Evolutionary conservation across 495 filamentous ascomycete species (phyloP).

Genomic region (Thermothielavioides terrestris): DNA sequence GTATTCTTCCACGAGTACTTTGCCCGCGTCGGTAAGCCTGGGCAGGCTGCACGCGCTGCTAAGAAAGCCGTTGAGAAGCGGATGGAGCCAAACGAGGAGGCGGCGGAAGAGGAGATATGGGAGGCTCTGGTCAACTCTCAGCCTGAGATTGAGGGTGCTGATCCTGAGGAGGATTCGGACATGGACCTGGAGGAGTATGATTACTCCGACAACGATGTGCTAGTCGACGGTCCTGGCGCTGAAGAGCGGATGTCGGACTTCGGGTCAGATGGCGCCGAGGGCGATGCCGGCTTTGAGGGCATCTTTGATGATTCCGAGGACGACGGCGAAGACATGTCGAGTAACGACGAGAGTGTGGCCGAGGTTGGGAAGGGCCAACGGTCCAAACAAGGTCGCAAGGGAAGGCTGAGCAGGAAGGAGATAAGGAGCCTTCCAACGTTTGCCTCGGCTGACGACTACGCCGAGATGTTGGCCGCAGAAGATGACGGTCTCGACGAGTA

Average conservation of each 20-base stretch:
- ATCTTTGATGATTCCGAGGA: slow-evolving; percentile 36
- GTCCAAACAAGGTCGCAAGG: slow-evolving; percentile 31
- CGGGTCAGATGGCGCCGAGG: slow-evolving; percentile 34
- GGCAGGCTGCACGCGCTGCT: slow-evolving; percentile 43
- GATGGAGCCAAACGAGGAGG: slow-evolving; percentile 41
- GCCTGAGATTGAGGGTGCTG: slow-evolving; percentile 51
- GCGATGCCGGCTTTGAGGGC: slow-evolving; percentile 31
- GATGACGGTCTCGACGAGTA: slow-evolving; percentile 32
- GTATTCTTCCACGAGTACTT: slow-evolving; percentile 99
- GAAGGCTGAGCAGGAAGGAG: slow-evolving; percentile 65
- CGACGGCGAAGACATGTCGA: slow-evolving; percentile 36
- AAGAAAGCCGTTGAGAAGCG: slow-evolving; percentile 40
- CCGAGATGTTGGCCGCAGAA: slow-evolving; percentile 68
- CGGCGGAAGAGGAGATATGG: slow-evolving; percentile 70
- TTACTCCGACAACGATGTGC: slow-evolving; percentile 38
- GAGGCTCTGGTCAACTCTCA: slow-evolving; percentile 64
- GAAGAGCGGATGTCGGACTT: slow-evolving; percentile 29
- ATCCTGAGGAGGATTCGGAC: slow-evolving; percentile 40
- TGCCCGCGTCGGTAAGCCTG: slow-evolving; percentile 61
- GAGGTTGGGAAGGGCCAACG: slow-evolving; percentile 20
- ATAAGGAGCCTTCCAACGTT: slow-evolving; percentile 84
- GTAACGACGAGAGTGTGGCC: slow-evolving; percentile 18
- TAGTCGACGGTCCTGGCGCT: slow-evolving; percentile 20
- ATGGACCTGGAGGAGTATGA: slow-evolving; percentile 45
- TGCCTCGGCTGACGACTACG: slow-evolving; percentile 89